Base-by-base conservation (phyloP, 2,329 filamentous ascomycete species). In the Cladophialophora immunda region DNA sequence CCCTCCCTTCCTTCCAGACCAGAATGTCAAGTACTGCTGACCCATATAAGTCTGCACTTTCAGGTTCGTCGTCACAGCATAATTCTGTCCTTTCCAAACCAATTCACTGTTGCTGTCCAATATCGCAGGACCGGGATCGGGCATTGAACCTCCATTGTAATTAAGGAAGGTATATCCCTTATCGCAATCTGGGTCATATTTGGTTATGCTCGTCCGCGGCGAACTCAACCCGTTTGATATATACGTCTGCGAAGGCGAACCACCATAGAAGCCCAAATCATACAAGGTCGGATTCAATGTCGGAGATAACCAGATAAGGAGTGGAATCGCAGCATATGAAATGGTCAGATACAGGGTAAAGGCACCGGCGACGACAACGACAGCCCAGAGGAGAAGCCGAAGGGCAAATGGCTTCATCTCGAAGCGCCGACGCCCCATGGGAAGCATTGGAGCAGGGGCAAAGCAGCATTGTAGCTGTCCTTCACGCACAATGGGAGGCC, bases 1-100 rank as follows among this genome's bases (percentile, higher is more conserved):
- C 1, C 78, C 78, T n/a, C 81, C 78, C 34, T 81, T 77, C 69
- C 82, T 79, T 17, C 83, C 83, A n/a, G 79, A 75, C 82, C 82
- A 84, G 70, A 83, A 84, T 0, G 81, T 83, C 59, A 85, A 70
- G 72, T 83, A 84, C 4, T 75, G 70, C 65, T 82, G 72, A 2
- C 78, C 81, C 64, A 76, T 77, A 68, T 80, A 84, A 6, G 71
- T 69, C 70, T 84, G 81, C 0, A 82, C 78, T 68, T 81, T 79
- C 6, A 83, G 70, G 68, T 83, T 82, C 66, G 83, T 83, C 1
- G 81, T 78, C 47, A 80, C 75, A 4, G 70, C 70, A 53, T 77
- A 76, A 32, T 73, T 71, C 3, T 65, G 57, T n/a, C 73, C 75
- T 55, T 79, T 82, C 83, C 83, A 85, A 7, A 84, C 77, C 22